Evolutionary conservation across 805 yeast species (phyloP).

Genomic region (Maudiozyma pseudohumilis): DNA sequence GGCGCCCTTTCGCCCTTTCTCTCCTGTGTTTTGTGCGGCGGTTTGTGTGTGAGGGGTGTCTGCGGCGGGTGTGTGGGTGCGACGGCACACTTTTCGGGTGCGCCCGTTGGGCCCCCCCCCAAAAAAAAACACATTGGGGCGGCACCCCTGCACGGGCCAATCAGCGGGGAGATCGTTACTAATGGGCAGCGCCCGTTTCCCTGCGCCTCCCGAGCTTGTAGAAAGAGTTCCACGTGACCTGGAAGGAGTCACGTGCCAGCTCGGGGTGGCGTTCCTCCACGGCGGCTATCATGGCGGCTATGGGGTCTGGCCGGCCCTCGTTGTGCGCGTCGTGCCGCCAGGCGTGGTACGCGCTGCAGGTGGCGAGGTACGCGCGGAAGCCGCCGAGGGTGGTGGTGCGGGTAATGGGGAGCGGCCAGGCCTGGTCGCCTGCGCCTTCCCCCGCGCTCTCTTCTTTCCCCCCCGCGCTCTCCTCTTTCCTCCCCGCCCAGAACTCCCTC

Average conservation of each 20-base stretch:
- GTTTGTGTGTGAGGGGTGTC: no score
- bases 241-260: constrained; percentile 9
- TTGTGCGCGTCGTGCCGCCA: constrained; percentile 34
- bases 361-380: constrained; percentile 45
- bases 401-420: no score
- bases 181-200: background rate
- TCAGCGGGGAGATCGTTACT: constrained; percentile 1
- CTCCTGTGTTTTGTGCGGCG: no score
- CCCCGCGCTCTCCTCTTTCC: constrained; percentile 9
- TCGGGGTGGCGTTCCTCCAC: constrained; percentile 28
- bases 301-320: constrained; percentile 32
- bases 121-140: no score
- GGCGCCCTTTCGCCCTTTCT: no score
- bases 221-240: constrained; percentile 22
- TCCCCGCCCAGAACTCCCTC: constrained; percentile 18
- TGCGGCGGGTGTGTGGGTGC: no score
- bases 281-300: constrained; percentile 39
- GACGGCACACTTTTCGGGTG: no score
- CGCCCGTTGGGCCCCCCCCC: no score
- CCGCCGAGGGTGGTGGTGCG: constrained; percentile 32
- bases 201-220: constrained; percentile 18
- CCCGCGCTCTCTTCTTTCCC: constrained; percentile 1
- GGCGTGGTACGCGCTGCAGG: constrained; percentile 62
- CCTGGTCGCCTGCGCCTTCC: no score
- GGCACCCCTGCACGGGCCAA: no score